Evolutionary conservation across 192 early-diverging fungal species (phyloP).

Genomic region (Diversispora eburnea): DNA sequence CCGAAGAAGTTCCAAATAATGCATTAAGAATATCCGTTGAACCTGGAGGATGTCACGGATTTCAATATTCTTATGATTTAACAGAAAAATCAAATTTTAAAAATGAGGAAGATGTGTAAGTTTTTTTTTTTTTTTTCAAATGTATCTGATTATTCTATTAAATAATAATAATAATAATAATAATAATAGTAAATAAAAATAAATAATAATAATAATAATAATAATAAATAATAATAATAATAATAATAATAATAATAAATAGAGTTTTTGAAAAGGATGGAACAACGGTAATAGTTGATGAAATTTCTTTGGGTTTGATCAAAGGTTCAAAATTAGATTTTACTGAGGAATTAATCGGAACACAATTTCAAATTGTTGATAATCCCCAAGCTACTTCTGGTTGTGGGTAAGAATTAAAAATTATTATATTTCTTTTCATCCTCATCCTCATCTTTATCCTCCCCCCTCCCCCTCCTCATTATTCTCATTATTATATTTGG

Average conservation of each 20-base stretch:
- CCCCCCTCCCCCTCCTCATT: neutral
- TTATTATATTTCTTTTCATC: slow-evolving; percentile 24
- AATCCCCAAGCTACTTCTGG: slow-evolving; percentile 71
- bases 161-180: no score
- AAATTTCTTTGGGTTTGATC: slow-evolving; percentile 67
- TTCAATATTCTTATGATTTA: slow-evolving; percentile 79
- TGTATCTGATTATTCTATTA: no score
- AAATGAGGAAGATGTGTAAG: slow-evolving; percentile 68
- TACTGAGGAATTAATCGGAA: slow-evolving; percentile 77
- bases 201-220: neutral
- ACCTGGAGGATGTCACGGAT: slow-evolving; percentile 85
- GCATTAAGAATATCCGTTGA: slow-evolving; percentile 72
- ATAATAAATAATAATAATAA: slow-evolving; percentile 14
- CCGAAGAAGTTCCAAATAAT: slow-evolving; percentile 47
- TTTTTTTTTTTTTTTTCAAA: neutral
- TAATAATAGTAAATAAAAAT: no score
- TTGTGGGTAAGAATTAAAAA: slow-evolving; percentile 56
- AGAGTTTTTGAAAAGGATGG: slow-evolving; percentile 68
- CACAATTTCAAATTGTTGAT: slow-evolving; percentile 68
- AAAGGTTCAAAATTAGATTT: slow-evolving; percentile 74
- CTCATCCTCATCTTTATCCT: neutral
- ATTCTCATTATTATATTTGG: no score
- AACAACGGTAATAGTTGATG: slow-evolving; percentile 69
- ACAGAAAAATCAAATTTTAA: slow-evolving; percentile 44
- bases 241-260: neutral